Evolutionary conservation across 495 filamentous ascomycete genomes (phyloP).

Genomic region (Hypoxylon crocopeplum): DNA sequence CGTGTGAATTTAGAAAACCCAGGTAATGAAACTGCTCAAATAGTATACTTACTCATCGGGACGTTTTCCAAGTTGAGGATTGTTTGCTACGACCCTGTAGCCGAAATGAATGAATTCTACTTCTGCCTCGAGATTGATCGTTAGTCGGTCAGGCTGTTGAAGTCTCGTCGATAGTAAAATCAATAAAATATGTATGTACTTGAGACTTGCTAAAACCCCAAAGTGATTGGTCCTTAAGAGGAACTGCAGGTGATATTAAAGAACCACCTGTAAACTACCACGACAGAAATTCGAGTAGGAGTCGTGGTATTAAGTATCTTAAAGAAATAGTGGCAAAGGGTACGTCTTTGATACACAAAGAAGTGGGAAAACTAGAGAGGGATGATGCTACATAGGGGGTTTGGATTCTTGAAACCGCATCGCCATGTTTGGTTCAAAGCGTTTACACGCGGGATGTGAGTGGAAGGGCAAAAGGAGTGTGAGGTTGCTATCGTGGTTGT

Average conservation of each 20-base stretch:
- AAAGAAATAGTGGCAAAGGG: background rate
- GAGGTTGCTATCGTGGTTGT: slow-evolving; percentile 6
- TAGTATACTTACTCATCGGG: no score
- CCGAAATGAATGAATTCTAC: slow-evolving; percentile 5
- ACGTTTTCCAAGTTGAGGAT: background rate
- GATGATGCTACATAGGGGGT: slow-evolving; percentile 20
- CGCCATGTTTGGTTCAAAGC: slow-evolving; percentile 36
- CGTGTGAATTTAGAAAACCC: no score
- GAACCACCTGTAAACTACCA: background rate
- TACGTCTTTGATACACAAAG: slow-evolving; percentile 10
- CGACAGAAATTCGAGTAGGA: slow-evolving; percentile 14
- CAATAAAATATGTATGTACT: slow-evolving; percentile 19
- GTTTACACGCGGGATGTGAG: slow-evolving; percentile 31
- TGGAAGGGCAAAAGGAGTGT: slow-evolving; percentile 24
- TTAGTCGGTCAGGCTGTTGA: slow-evolving; percentile 1
- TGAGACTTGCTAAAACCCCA: background rate
- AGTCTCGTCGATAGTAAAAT: slow-evolving; percentile 9
- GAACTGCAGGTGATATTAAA: slow-evolving; percentile 29
- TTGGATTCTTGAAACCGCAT: slow-evolving; percentile 30
- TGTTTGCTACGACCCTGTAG: slow-evolving; percentile 1
- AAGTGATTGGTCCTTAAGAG: slow-evolving; percentile 14
- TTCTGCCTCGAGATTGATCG: slow-evolving; percentile 11
- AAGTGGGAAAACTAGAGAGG: slow-evolving; percentile 1
- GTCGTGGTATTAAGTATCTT: background rate
- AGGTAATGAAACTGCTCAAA: background rate